phyloP scores from a whole-genome alignment of 2,329 filamentous ascomycete species.

The Exutisphaerella laricina region DNA sequence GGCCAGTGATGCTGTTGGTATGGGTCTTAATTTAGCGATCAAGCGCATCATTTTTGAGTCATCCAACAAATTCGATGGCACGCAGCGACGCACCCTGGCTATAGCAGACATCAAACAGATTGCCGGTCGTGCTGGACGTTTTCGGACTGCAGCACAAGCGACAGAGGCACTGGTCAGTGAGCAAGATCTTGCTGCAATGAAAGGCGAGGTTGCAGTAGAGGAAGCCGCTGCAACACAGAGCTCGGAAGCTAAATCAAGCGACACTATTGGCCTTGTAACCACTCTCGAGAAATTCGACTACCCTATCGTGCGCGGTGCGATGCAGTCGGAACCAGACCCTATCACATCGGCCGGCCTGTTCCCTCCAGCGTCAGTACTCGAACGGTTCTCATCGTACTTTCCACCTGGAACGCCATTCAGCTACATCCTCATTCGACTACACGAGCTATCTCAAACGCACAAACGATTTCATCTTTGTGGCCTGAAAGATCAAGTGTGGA shows the following conservation, averaged over 20 bases:
- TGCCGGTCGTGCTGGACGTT: slow-evolving; percentile 84
- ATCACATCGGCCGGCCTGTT: slow-evolving; percentile 67
- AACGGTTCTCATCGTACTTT: slow-evolving; percentile 76
- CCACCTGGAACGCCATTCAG: slow-evolving; percentile 73
- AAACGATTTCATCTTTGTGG: slow-evolving; percentile 65
- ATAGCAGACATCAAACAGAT: slow-evolving; percentile 90
- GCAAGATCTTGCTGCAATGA: slow-evolving; percentile 23
- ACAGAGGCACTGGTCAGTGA: slow-evolving; percentile 27
- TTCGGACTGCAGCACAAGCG: slow-evolving; percentile 60
- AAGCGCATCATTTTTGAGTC: slow-evolving; percentile 86
- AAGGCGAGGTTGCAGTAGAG: slow-evolving; percentile 19
- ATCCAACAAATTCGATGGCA: slow-evolving; percentile 65
- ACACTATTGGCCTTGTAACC: slow-evolving; percentile 63
- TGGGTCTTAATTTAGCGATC: slow-evolving; percentile 89
- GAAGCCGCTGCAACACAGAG: background rate
- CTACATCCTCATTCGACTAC: slow-evolving; percentile 71
- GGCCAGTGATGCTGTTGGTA: slow-evolving; percentile 92
- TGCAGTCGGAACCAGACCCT: slow-evolving; percentile 58
- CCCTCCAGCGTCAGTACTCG: slow-evolving; percentile 64
- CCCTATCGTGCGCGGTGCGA: slow-evolving; percentile 54
- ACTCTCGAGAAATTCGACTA: slow-evolving; percentile 69
- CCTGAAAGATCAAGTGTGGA: slow-evolving; percentile 55
- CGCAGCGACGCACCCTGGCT: slow-evolving; percentile 52
- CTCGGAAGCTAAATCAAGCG: slow-evolving; percentile 5
- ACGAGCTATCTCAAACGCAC: slow-evolving; percentile 61